These are phyloP conservation scores for Puccinia coronata DNA, from an alignment of 1,284 basidiomycete genomes.

Conservation along the genomic window DNA sequence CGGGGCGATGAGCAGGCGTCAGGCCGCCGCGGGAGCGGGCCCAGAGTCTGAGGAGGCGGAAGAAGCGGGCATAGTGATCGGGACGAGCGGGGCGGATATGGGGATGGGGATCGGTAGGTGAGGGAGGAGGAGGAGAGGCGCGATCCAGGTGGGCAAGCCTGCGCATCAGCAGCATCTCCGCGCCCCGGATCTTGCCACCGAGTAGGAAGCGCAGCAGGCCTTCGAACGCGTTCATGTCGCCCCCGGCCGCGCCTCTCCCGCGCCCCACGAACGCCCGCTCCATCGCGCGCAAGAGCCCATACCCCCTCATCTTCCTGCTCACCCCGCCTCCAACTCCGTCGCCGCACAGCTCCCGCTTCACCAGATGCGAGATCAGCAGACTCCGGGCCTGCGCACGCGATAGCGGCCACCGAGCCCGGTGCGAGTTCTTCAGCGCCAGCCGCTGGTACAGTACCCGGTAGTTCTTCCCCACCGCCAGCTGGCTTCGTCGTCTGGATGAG, in stretches of 20 bases:
- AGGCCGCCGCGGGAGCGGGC: not conserved
- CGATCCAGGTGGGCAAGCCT: not conserved
- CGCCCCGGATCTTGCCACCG: not conserved
- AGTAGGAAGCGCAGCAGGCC: not conserved
- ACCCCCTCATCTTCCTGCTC: not conserved
- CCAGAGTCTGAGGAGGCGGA: not conserved
- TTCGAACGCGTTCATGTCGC: not conserved
- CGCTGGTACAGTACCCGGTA: constrained; percentile 3
- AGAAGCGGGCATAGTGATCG: not conserved
- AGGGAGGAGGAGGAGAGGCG: too few relatives aligned
- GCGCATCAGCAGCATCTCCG: not conserved
- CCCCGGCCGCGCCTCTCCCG: too few relatives aligned
- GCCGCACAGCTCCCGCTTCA: not conserved
- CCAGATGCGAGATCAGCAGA: not conserved
- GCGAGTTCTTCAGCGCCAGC: not conserved
- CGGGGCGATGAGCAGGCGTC: not conserved
- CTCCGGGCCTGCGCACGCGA: not conserved
- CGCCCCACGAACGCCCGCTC: not conserved
- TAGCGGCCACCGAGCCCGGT: not conserved
- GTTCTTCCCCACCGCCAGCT: constrained; percentile 2
- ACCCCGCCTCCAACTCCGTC: not conserved
- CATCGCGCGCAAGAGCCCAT: not conserved
- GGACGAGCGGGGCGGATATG: not conserved
- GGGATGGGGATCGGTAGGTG: too few relatives aligned
- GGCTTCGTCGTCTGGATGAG: not conserved